Base-by-base conservation (phyloP, 805 yeast species). In the Starmerella stellata region DNA sequence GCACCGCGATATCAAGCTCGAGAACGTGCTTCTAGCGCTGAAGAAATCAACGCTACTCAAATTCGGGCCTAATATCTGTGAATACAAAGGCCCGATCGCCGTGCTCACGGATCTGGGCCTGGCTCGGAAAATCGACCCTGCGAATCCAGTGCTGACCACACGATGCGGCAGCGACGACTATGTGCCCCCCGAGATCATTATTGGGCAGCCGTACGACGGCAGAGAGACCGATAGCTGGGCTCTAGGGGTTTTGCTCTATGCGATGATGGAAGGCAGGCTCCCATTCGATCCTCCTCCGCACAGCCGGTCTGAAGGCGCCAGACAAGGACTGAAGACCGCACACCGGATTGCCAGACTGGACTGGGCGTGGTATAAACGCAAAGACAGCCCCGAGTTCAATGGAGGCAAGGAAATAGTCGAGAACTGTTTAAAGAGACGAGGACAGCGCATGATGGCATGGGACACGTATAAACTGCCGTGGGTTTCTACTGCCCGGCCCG, bases 81-180 rank as follows among this genome's bases (percentile, higher is more conserved):
- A 15, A 21, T 38, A 13, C 28, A 21, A 15, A 4, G 35, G 30
- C 15, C 64, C 68, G 36, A 43, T 74, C 15, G 71, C 74, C 2
- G 74, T 72, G 14, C 56, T 83, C 24, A 75, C 93, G 0, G 99
- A 90, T 62, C 77, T 90, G 58, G 98, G 99, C 0, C 66, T 90
- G 21, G 76, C 93, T 9, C 75, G 82, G 49, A 62, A 65, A 36
- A 67, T 87, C 19, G 72, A 68, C 36, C 68, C 72, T 1, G 65
- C 62, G 1, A 63, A 70, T 46, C 78, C 82, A 20, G 49, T 76
- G 41, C 64, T 92, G 20, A 68, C 79, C 2, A 87, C 96, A 1
- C 61, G 96, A 44, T 90, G 98, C 57, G 98, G 99, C 0, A 80
- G 94, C 1, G 95, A 81, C 45, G 98, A 90, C 55, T 90, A 90